These are phyloP conservation scores for Linanthus parryae DNA, from an alignment of 148 eudicot species.

Conservation along the genomic window DNA sequence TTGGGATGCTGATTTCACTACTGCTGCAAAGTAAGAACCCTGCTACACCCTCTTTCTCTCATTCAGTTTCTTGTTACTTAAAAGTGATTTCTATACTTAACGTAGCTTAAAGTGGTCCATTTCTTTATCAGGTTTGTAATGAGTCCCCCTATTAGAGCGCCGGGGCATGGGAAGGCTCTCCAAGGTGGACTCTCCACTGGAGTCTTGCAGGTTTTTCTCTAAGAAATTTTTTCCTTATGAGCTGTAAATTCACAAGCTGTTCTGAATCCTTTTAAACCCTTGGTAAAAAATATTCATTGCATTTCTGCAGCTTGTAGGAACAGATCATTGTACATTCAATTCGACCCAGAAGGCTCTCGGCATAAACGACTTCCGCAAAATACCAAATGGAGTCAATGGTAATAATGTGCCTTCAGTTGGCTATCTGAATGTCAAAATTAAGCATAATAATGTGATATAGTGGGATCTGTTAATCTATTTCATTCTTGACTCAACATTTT, in stretches of 20 bases:
- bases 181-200: conserved; percentile 87
- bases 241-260: not conserved
- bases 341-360: conserved; percentile 90
- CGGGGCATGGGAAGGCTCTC: conserved; percentile 85
- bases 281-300: too few relatives aligned
- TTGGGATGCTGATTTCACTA: conserved; percentile 88
- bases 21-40: conserved; percentile 72
- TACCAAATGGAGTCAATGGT: conserved; percentile 98
- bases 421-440: too few relatives aligned
- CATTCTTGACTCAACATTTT: not conserved
- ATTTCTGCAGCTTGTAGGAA: conserved; percentile 81
- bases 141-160: conserved; percentile 95
- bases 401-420: conserved; percentile 10
- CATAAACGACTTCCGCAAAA: conserved; percentile 83
- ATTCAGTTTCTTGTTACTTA: not conserved
- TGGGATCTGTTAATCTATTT: not conserved
- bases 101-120: not conserved
- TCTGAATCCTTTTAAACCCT: too few relatives aligned
- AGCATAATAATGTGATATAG: too few relatives aligned
- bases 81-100: not conserved
- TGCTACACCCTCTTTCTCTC: not conserved
- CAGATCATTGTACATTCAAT: conserved; percentile 93
- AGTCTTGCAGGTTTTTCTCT: conserved; percentile 68
- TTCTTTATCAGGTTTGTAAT: conserved; percentile 69
- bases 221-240: conserved; percentile 1